Conservation (phyloP, 305 asterid genomes). For the Fraxinus ornus region DNA sequence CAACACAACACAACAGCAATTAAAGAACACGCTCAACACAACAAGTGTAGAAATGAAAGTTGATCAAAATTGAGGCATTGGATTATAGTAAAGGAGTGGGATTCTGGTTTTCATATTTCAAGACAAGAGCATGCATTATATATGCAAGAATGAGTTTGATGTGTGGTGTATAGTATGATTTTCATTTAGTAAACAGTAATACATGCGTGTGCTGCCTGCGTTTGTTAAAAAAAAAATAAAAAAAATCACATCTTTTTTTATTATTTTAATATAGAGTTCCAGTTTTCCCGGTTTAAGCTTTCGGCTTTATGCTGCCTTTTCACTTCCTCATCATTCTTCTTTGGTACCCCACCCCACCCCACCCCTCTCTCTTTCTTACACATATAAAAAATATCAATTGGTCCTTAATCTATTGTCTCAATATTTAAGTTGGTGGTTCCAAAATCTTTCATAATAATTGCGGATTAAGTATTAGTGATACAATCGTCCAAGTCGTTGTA, state of each 20-base stretch:
- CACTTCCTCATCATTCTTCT: constrained; percentile 40
- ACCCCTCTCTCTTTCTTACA: neutral
- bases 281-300: constrained; percentile 26
- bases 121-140: constrained; percentile 35
- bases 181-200: constrained; percentile 29
- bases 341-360: constrained; percentile 13
- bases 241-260: neutral
- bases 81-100: constrained; percentile 11
- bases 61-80: neutral
- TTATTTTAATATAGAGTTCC: neutral
- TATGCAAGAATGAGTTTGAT: constrained; percentile 22
- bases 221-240: neutral
- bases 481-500: neutral
- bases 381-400: neutral
- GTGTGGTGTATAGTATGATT: constrained; percentile 31
- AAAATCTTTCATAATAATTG: neutral
- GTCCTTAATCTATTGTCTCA: neutral
- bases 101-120: constrained; percentile 23
- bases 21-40: neutral
- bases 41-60: neutral
- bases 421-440: neutral
- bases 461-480: neutral
- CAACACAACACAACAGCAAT: neutral
- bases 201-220: constrained; percentile 15
- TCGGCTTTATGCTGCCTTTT: constrained; percentile 38